Conservation (phyloP, 1,284 basidiomycete genomes). For the Papiliotrema terrestris region DNA sequence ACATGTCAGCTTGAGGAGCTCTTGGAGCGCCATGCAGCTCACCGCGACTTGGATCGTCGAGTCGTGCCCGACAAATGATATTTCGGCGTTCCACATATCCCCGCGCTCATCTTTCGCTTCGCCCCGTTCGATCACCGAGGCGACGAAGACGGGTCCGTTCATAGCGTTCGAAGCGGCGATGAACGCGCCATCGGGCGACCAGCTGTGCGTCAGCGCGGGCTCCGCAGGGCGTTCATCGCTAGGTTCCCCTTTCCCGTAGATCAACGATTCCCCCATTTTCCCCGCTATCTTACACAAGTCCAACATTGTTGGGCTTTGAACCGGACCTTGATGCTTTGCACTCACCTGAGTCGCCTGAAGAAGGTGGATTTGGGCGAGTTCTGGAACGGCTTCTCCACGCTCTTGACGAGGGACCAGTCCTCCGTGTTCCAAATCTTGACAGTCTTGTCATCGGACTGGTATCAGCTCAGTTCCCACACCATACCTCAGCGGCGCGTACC, state of each 20-base stretch:
- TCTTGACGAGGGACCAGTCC: slow-evolving; percentile 82
- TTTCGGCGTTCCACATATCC: slow-evolving; percentile 79
- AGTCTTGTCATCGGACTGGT: slow-evolving; percentile 87
- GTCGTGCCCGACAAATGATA: slow-evolving; percentile 92
- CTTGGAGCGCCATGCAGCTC: slow-evolving; percentile 38
- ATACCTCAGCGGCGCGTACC: slow-evolving; percentile 32
- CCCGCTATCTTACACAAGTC: too few relatives aligned
- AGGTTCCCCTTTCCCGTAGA: background rate
- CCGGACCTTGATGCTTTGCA: too few relatives aligned
- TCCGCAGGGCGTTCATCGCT: background rate
- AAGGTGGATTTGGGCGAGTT: slow-evolving; percentile 93
- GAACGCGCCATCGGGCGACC: slow-evolving; percentile 98
- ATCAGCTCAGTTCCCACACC: background rate
- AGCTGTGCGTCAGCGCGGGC: slow-evolving; percentile 56
- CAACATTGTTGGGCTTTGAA: too few relatives aligned
- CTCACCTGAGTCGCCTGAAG: slow-evolving; percentile 81
- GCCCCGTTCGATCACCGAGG: slow-evolving; percentile 79
- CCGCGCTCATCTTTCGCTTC: too few relatives aligned
- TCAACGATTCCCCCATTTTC: too few relatives aligned
- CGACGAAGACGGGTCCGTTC: slow-evolving; percentile 96
- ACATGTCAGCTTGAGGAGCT: background rate
- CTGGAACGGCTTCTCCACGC: slow-evolving; percentile 83
- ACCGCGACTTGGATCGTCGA: slow-evolving; percentile 96
- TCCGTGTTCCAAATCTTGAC: slow-evolving; percentile 95
- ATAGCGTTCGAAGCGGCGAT: slow-evolving; percentile 96